Evolutionary conservation across 1,139 yeast genomes (phyloP), one percentile per base, ranked within the genome.

Genomic region (Pichia sp.): DNA sequence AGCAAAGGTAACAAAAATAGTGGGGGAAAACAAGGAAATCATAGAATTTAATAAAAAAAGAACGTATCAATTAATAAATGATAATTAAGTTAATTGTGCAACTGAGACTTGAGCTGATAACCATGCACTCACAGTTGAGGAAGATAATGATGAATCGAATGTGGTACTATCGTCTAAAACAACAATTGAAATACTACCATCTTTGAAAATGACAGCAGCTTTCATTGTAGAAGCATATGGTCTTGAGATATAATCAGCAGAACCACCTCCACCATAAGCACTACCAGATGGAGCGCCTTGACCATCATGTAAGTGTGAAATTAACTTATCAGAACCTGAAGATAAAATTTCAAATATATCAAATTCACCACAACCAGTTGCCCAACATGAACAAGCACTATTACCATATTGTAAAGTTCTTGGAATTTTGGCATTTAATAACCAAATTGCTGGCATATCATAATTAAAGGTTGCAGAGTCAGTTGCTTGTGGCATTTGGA

Each of bases 381-480:
- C 64, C 98, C 98, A 92, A 74, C 97, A 92, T 27, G 97, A 87
- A 71, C 97, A 85, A 11, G 71, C 68, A 47, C 80, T 67, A 47
- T 71, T 72, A 62, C 94, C 94, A 62, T 90, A 92, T 70, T 92
- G 97, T 51, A 85, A 66, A 46, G 96, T 90, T 70, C 97, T 81
- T 60, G 97, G 96, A 58, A 90, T 86, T 67, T 86, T 83, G 37
- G 97, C 96, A 62, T 90, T 90, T 63, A 90, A 77, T 61, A 90
- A 71, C 98, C 97, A 90, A 59, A 90, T 80, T 36, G 97, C 97
- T 46, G 97, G 97, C 96, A 89, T 87, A 64, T 90, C 90, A 61
- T 74, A 76, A 58, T 74, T 73, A 30, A 27, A 35, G 61, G 80
- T 75, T 36, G 70, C 64, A 30, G 60, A 51, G 42, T 62, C 64